These are phyloP conservation scores for Akanthomyces lecanii DNA, from an alignment of 2,329 filamentous ascomycete species.

Conservation along the genomic window DNA sequence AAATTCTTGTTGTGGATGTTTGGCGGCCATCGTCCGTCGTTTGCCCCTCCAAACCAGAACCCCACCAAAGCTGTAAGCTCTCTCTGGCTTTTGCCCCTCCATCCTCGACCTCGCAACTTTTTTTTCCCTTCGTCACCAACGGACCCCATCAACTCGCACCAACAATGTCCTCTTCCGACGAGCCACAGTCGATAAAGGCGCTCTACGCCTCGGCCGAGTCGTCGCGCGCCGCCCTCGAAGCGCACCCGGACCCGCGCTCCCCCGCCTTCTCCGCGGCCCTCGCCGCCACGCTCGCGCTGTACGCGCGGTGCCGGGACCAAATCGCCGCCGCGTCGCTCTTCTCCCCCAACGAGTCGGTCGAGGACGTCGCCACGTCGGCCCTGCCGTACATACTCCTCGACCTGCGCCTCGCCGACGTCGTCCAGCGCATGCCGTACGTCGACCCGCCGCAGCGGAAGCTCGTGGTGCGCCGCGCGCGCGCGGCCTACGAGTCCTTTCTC, in stretches of 20 bases:
- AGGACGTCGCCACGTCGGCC: conserved; percentile 81
- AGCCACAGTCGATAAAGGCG: conserved; percentile 47
- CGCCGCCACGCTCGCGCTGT: conserved; percentile 61
- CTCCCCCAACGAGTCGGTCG: conserved; percentile 82
- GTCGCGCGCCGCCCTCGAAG: conserved; percentile 55
- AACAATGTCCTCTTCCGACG: conserved; percentile 30
- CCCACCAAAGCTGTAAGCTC: conserved; percentile 11
- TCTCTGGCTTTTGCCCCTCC: not conserved
- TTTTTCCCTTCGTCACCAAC: not conserved
- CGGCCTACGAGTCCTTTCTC: conserved; percentile 74
- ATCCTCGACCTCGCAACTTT: not conserved
- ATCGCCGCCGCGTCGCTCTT: conserved; percentile 74
- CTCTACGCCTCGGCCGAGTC: conserved; percentile 48
- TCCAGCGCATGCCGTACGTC: conserved; percentile 59
- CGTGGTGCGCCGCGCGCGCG: conserved; percentile 59
- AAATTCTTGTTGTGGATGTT: too few relatives aligned
- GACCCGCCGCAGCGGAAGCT: conserved; percentile 54
- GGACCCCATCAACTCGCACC: not conserved
- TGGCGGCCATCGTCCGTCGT: not conserved
- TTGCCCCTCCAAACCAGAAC: conserved; percentile 5
- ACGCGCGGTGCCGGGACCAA: conserved; percentile 67
- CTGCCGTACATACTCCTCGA: conserved; percentile 79
- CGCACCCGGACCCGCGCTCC: conserved; percentile 60
- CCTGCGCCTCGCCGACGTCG: conserved; percentile 75
- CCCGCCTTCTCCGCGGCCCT: conserved; percentile 65